Evolutionary conservation across 345 rosid species (phyloP).

Genomic region (Ceriops tagal): DNA sequence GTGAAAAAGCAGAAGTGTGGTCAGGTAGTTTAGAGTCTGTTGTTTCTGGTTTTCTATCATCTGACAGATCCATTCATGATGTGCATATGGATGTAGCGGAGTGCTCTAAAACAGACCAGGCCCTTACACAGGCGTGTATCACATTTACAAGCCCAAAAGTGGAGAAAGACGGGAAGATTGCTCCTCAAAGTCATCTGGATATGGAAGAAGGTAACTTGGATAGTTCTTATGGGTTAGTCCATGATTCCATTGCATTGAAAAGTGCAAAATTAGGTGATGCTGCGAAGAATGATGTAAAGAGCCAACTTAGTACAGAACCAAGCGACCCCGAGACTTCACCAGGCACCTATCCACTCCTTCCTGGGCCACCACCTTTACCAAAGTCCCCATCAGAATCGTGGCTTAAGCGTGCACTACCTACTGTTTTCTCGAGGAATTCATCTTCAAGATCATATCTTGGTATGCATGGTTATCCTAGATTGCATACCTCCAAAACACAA

Average conservation of each 20-base stretch:
- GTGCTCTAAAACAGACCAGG: constrained; percentile 16
- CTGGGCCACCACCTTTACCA: constrained; percentile 64
- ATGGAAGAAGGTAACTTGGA: not conserved
- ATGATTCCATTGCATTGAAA: not conserved
- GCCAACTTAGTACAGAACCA: constrained; percentile 20
- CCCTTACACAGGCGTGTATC: constrained; percentile 14
- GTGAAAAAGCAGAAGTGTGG: constrained; percentile 14
- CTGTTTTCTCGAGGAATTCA: constrained; percentile 46
- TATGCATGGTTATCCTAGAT: constrained; percentile 21
- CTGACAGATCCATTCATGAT: constrained; percentile 18
- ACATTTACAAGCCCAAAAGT: constrained; percentile 22
- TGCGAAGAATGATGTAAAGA: constrained; percentile 25
- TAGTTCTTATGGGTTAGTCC: not conserved
- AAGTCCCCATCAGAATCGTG: constrained; percentile 95
- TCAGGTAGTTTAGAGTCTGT: constrained; percentile 22
- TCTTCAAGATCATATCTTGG: constrained; percentile 36
- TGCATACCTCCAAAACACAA: constrained; percentile 24
- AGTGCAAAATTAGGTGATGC: not conserved
- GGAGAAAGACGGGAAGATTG: constrained; percentile 28
- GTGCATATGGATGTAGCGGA: constrained; percentile 7
- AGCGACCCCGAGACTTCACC: constrained; percentile 26
- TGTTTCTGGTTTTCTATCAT: constrained; percentile 18
- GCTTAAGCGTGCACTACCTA: constrained; percentile 66
- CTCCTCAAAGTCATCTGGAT: not conserved
- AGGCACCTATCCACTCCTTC: constrained; percentile 26